phyloP scores from a whole-genome alignment of 2,329 filamentous ascomycete genomes.

The Alternaria sp. region DNA sequence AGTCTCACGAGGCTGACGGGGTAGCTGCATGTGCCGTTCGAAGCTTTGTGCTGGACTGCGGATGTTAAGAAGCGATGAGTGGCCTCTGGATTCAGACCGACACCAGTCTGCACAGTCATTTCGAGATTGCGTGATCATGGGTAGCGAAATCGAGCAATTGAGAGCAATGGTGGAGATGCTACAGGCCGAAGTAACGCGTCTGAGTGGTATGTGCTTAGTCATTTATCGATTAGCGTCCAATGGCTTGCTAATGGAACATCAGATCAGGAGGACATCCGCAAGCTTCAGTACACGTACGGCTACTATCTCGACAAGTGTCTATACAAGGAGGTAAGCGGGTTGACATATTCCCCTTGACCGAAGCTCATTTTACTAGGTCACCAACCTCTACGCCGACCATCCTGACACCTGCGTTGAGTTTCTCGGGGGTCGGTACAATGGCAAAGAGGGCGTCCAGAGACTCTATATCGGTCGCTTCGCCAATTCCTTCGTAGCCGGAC shows the following conservation, averaged over 20 bases:
- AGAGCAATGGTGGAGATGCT: conserved; percentile 39
- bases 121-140: conserved; percentile 27
- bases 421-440: conserved; percentile 62
- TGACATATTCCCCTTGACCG: too few relatives aligned
- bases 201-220: conserved; percentile 36
- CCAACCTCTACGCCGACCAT: conserved; percentile 61
- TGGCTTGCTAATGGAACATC: conserved; percentile 20
- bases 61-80: conserved; percentile 26
- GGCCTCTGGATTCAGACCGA: background rate
- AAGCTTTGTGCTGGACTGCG: background rate
- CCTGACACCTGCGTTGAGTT: conserved; percentile 66
- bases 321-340: conserved; percentile 59
- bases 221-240: conserved; percentile 1
- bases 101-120: too few relatives aligned
- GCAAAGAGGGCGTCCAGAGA: conserved; percentile 61
- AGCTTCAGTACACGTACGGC: conserved; percentile 66
- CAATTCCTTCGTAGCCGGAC: conserved; percentile 60
- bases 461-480: conserved; percentile 64
- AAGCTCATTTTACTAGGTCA: conserved; percentile 32
- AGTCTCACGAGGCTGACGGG: conserved; percentile 19
- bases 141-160: conserved; percentile 42
- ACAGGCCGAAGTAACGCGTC: conserved; percentile 40
- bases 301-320: conserved; percentile 68
- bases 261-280: conserved; percentile 65
- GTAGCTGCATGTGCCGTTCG: conserved; percentile 14